Evolutionary conservation across 2,329 filamentous ascomycete genomes (phyloP).

Genomic region (Blastomyces silverae): DNA sequence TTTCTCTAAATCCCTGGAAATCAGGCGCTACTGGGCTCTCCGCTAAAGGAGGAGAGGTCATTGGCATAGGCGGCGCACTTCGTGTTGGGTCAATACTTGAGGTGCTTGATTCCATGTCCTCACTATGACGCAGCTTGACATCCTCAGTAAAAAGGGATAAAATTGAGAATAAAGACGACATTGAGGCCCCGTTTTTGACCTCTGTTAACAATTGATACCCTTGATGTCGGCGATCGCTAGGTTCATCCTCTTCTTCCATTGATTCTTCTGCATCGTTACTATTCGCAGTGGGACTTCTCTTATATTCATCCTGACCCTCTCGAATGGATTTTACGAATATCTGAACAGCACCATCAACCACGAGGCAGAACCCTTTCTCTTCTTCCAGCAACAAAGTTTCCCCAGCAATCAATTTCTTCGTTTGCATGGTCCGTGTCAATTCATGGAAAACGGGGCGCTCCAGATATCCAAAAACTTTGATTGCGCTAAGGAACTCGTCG

Average conservation of each 20-base stretch:
- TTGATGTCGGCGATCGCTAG: constrained; percentile 58
- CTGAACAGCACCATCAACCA: constrained; percentile 92
- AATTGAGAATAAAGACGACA: constrained; percentile 97
- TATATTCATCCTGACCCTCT: constrained; percentile 28
- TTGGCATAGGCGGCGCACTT: constrained; percentile 36
- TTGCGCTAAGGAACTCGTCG: constrained; percentile 95
- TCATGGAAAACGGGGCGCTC: constrained; percentile 97
- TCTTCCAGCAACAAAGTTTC: constrained; percentile 94
- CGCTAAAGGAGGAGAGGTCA: constrained; percentile 33
- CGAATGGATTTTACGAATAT: constrained; percentile 93
- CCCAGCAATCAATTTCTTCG: constrained; percentile 87
- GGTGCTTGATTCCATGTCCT: constrained; percentile 44
- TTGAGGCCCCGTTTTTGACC: constrained; percentile 93
- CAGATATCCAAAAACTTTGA: constrained; percentile 97
- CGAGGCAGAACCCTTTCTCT: constrained; percentile 95
- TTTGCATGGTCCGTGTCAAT: constrained; percentile 96
- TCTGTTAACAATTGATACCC: constrained; percentile 93
- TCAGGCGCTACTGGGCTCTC: constrained; percentile 28
- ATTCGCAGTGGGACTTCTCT: constrained; percentile 37
- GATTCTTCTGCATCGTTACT: constrained; percentile 39
- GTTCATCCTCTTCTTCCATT: constrained; percentile 50
- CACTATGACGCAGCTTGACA: constrained; percentile 65
- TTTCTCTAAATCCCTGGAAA: constrained; percentile 18
- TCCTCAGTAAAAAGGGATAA: constrained; percentile 91
- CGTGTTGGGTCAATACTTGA: constrained; percentile 32